Conservation (phyloP, 805 yeast species). For the Ogataea chonburiensis region DNA sequence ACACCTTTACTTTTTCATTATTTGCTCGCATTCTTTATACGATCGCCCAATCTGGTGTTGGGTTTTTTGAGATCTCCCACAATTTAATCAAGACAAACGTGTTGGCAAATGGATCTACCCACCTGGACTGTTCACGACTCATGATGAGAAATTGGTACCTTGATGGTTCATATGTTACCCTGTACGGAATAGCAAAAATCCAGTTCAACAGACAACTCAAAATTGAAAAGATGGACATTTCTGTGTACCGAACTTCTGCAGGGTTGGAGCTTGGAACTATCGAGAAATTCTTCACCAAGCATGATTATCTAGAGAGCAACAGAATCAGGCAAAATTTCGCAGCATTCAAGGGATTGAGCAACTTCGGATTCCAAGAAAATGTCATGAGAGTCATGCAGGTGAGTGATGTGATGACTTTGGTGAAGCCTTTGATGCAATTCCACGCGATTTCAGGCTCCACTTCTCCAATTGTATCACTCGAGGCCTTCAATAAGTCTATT, state of each 20-base stretch:
- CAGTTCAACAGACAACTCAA: conserved; percentile 59
- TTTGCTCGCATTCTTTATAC: conserved; percentile 63
- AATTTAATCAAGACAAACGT: conserved; percentile 50
- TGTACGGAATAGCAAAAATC: conserved; percentile 60
- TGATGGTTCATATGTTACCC: conserved; percentile 70
- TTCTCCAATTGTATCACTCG: conserved; percentile 52
- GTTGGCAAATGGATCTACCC: conserved; percentile 51
- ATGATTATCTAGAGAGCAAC: conserved; percentile 25
- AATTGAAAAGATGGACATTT: conserved; percentile 72
- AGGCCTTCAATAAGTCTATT: conserved; percentile 41
- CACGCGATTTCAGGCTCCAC: conserved; percentile 46
- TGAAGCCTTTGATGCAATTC: conserved; percentile 57
- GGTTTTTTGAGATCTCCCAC: conserved; percentile 50
- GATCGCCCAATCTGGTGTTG: conserved; percentile 50
- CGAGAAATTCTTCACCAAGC: conserved; percentile 39
- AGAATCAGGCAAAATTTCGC: conserved; percentile 20
- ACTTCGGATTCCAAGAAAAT: conserved; percentile 61
- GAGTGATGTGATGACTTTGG: conserved; percentile 73
- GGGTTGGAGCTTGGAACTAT: conserved; percentile 47
- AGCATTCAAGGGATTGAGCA: conserved; percentile 48
- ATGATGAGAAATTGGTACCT: conserved; percentile 50
- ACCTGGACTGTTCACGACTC: conserved; percentile 52
- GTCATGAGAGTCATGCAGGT: conserved; percentile 73
- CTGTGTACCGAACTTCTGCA: conserved; percentile 43
- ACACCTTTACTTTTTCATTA: conserved; percentile 61